Conservation (phyloP, 805 yeast species). For the Ogataea haglerorum region DNA sequence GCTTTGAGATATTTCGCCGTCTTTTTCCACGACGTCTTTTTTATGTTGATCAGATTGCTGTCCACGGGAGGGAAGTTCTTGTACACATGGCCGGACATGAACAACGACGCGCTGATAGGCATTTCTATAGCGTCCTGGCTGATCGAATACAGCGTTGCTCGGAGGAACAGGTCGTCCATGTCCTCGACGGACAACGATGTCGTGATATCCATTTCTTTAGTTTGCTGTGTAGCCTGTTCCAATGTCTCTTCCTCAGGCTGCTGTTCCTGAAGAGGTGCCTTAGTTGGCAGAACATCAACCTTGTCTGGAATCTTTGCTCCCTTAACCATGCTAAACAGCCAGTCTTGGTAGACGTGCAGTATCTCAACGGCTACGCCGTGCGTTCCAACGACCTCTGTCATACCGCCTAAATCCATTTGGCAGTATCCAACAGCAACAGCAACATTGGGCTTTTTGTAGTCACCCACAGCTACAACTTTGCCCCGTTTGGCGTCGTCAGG, state of each 20-base stretch:
- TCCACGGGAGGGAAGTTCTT: slow-evolving; percentile 73
- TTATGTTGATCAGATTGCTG: slow-evolving; percentile 51
- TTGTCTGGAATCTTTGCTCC: slow-evolving; percentile 40
- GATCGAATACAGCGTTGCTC: slow-evolving; percentile 69
- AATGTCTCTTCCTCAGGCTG: slow-evolving; percentile 7
- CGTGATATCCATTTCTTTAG: neutral
- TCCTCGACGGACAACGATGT: slow-evolving; percentile 52
- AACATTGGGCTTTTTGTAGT: slow-evolving; percentile 55
- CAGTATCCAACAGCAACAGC: slow-evolving; percentile 72
- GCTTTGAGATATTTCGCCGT: slow-evolving; percentile 79
- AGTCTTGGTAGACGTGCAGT: slow-evolving; percentile 67
- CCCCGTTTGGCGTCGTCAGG: slow-evolving; percentile 49
- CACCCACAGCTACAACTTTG: slow-evolving; percentile 67
- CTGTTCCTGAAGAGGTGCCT: slow-evolving; percentile 20
- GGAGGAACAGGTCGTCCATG: slow-evolving; percentile 67
- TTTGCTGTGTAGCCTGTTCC: slow-evolving; percentile 4
- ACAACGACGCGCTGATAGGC: slow-evolving; percentile 71
- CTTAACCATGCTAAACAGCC: slow-evolving; percentile 50
- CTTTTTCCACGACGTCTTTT: slow-evolving; percentile 87
- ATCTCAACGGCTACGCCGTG: slow-evolving; percentile 78
- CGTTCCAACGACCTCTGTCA: slow-evolving; percentile 51
- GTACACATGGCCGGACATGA: slow-evolving; percentile 67
- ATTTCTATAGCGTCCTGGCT: slow-evolving; percentile 51
- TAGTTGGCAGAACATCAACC: neutral
- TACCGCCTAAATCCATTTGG: slow-evolving; percentile 42